Conservation (phyloP, 768 basidiomycete species). For the Mycena rosella region DNA sequence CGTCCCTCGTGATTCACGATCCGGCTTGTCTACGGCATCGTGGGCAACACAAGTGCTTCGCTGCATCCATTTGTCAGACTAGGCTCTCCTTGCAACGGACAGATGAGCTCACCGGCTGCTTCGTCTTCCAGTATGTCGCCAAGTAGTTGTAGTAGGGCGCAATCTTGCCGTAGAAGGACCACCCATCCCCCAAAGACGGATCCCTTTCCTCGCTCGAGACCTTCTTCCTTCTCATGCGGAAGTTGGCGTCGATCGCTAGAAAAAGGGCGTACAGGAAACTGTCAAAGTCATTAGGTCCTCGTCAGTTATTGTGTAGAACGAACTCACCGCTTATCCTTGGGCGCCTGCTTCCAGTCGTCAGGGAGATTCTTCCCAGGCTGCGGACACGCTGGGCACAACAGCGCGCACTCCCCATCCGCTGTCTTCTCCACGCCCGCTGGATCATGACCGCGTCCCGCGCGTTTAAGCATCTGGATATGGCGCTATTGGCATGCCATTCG, state of each 20-base stretch:
- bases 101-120: neutral
- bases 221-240: slow-evolving; percentile 34
- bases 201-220: slow-evolving; percentile 26
- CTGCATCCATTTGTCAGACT: neutral
- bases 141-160: neutral
- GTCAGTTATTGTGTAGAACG: neutral
- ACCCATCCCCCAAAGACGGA: slow-evolving; percentile 33
- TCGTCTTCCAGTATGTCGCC: neutral
- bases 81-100: neutral
- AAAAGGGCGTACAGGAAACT: neutral
- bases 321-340: slow-evolving; percentile 19
- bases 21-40: too few relatives aligned
- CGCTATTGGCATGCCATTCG: slow-evolving; percentile 32
- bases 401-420: slow-evolving; percentile 13
- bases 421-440: neutral
- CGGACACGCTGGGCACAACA: slow-evolving; percentile 44
- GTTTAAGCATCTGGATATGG: slow-evolving; percentile 39
- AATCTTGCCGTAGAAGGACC: slow-evolving; percentile 30
- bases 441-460: slow-evolving; percentile 31
- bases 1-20: slow-evolving; percentile 23
- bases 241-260: slow-evolving; percentile 40
- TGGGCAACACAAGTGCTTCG: slow-evolving; percentile 20
- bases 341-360: slow-evolving; percentile 18
- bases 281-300: neutral
- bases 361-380: slow-evolving; percentile 43